Base-by-base conservation (phyloP, 352 stramenopile species). In the Phytopythium montanum region DNA sequence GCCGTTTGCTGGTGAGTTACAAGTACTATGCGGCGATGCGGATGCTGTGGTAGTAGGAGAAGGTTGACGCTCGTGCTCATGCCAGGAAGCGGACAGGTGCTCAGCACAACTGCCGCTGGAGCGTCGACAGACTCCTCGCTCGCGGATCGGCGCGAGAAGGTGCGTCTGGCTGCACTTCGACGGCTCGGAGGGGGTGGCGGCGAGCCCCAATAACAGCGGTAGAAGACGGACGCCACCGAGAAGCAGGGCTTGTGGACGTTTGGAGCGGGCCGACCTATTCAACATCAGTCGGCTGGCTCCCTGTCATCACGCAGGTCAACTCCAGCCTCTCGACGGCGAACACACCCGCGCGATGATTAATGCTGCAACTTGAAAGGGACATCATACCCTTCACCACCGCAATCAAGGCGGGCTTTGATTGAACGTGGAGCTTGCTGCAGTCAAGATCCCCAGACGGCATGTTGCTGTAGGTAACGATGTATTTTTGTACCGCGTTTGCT, bases 1-100 rank as follows among this genome's bases (percentile, higher is more conserved):
- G 5, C 66, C 81, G 21, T 92, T 92, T 65, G 77, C 79, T 33
- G 83, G 83, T n/a, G n/a, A n/a, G n/a, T n/a, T n/a, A n/a, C 87
- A 56, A 29, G 69, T 64, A 56, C 12, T 10, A 1, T 12, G 5
- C 31, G 5, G 6, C 34, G 12, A 14, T 41, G 26, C 4, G 31
- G 21, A 23, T 46, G 4, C 21, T 14, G 13, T 31, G 52, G 34
- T 1, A n/a, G 23, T 33, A 14, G 1, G 10, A 28, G 41, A 12
- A 50, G 5, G 13, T 19, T 53, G 18, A 57, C 41, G 16, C 28
- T 34, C 12, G 34, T 54, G 33, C 46, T 18, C 14, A 23, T 34
- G 16, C 14, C 51, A 91, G 82, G 79, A 12, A 66, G 69, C 28
- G 80, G 79, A 7, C 70, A 84, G 67, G 71, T 62, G 21, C 44